These are phyloP conservation scores for Lotmaria passim DNA, from an alignment of 208 protist genomes.

Conservation along the genomic window DNA sequence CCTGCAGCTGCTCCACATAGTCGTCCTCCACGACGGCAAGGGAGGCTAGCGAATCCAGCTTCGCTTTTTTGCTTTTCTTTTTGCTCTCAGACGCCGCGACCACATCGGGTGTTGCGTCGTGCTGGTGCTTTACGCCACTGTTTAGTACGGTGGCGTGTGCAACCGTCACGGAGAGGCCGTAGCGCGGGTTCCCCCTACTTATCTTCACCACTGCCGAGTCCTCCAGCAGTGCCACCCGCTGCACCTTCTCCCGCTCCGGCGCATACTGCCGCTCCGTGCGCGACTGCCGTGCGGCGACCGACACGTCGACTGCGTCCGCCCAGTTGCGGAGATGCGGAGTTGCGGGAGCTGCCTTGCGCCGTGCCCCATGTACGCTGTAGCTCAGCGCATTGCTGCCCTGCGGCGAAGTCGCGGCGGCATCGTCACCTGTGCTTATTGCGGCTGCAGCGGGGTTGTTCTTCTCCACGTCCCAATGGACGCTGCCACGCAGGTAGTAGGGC, in stretches of 20 bases:
- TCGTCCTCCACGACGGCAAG: slow-evolving; percentile 12
- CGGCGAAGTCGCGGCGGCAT: not conserved
- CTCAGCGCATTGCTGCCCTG: slow-evolving; percentile 3
- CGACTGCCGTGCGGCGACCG: slow-evolving; percentile 28
- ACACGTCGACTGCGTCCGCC: slow-evolving; percentile 35
- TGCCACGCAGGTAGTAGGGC: slow-evolving; percentile 43
- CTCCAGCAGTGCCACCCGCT: slow-evolving; percentile 31
- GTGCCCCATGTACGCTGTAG: slow-evolving; percentile 15
- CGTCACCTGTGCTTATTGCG: not conserved
- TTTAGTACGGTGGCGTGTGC: slow-evolving; percentile 19
- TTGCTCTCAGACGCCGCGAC: not conserved
- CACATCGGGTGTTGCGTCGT: not conserved
- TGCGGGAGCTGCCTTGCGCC: not conserved
- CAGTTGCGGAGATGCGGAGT: not conserved
- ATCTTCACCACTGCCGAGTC: slow-evolving; percentile 18
- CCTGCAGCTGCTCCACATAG: slow-evolving; percentile 26
- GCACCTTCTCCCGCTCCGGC: slow-evolving; percentile 32
- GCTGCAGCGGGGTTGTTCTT: slow-evolving; percentile 26
- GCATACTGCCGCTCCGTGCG: slow-evolving; percentile 37
- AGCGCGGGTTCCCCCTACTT: slow-evolving; percentile 23
- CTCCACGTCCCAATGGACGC: slow-evolving; percentile 25
- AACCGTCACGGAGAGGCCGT: slow-evolving; percentile 20
- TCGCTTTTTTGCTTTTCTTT: not conserved
- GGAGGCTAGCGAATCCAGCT: not conserved
- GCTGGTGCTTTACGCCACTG: slow-evolving; percentile 15